A percentile compares a stretch with the other conserved stretches of the same genome.
Evolutionary conservation across 225 moss, liverwort and hornwort species (phyloP).

Genomic region (Sphagnum tenellum): DNA sequence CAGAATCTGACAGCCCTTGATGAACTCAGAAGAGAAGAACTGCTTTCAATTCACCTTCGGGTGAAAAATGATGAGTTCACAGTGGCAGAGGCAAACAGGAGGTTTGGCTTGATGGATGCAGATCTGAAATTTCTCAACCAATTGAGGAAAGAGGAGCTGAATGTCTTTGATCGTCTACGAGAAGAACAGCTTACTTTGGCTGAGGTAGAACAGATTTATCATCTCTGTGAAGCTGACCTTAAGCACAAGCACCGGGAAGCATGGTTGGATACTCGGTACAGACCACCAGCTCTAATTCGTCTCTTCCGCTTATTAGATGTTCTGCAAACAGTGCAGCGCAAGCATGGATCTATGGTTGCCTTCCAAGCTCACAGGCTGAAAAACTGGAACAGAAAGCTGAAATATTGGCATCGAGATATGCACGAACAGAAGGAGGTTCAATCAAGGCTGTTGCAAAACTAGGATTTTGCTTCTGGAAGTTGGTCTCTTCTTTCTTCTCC

Average conservation of each 20-base stretch:
- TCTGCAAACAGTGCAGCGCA: conserved; percentile 9
- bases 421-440: conserved; percentile 13
- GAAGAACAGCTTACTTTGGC: conserved; percentile 11
- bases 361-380: conserved; percentile 15
- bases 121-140: conserved; percentile 11
- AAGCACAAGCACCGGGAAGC: conserved; percentile 6
- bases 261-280: conserved; percentile 12
- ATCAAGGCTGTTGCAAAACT: conserved; percentile 5
- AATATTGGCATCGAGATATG: conserved; percentile 12
- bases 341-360: conserved; percentile 9
- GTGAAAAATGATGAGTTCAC: conserved; percentile 8
- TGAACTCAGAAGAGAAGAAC: conserved; percentile 5
- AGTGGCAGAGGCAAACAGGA: conserved; percentile 4
- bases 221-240: conserved; percentile 9
- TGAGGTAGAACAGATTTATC: conserved; percentile 13
- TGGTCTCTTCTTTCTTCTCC: too few relatives aligned
- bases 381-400: conserved; percentile 9
- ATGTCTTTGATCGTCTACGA: conserved; percentile 1
- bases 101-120: conserved; percentile 2
- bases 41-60: conserved; percentile 1
- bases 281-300: conserved; percentile 9
- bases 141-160: conserved; percentile 11
- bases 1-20: conserved; percentile 1
- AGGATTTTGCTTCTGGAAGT: too few relatives aligned
- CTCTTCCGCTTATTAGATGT: conserved; percentile 11